These are phyloP conservation scores for Salvia miltiorrhiza DNA, from an alignment of 257 asterid species.

Conservation along the genomic window DNA sequence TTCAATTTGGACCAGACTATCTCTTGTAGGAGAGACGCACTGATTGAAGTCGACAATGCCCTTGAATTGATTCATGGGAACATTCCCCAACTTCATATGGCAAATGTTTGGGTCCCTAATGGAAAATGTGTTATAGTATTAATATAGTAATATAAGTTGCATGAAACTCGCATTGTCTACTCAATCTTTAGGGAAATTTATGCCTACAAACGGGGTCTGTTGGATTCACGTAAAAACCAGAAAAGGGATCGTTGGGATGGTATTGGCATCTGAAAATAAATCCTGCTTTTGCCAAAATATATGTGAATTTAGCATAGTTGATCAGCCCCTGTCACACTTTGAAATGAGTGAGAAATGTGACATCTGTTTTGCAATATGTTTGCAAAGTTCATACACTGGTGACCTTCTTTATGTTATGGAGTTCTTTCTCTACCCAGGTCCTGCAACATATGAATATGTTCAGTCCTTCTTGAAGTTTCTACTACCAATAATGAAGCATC, in stretches of 20 bases:
- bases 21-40: not conserved
- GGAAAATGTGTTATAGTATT: not conserved
- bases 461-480: too few species aligned
- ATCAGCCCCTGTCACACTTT: too few species aligned
- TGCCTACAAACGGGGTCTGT: not conserved
- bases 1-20: not conserved
- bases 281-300: not conserved
- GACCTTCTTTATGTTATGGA: not conserved
- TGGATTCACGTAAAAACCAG: not conserved
- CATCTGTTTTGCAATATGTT: constrained; percentile 6
- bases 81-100: not conserved
- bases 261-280: not conserved
- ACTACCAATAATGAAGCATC: too few species aligned
- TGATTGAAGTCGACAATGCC: not conserved
- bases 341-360: too few species aligned
- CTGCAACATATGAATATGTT: too few species aligned
- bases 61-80: not conserved
- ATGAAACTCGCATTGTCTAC: not conserved
- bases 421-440: not conserved
- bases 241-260: not conserved
- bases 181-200: not conserved
- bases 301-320: constrained; percentile 4
- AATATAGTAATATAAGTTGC: not conserved
- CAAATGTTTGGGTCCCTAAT: not conserved
- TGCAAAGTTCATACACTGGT: constrained; percentile 1